phyloP scores from a whole-genome alignment of 306 rosid genomes.

The Phaseolus lunatus region DNA sequence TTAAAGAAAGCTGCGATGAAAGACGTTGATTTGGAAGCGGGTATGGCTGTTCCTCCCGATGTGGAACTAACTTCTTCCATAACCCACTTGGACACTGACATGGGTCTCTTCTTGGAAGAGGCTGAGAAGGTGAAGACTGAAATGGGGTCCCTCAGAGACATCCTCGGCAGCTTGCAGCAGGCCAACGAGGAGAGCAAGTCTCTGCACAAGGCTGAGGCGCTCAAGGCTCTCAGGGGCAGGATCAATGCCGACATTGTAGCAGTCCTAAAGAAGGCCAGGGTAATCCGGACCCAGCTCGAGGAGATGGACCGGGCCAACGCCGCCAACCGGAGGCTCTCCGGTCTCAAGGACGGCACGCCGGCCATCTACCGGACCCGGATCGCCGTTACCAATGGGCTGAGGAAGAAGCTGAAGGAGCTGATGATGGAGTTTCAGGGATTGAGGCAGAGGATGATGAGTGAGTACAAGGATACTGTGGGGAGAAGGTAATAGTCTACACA shows the following conservation, averaged over 20 bases:
- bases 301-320: conserved; percentile 85
- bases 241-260: conserved; percentile 66
- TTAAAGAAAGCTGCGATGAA: conserved; percentile 82
- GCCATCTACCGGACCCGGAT: conserved; percentile 73
- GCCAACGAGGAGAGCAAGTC: conserved; percentile 78
- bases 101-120: conserved; percentile 72
- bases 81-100: conserved; percentile 55
- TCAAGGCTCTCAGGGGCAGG: conserved; percentile 57
- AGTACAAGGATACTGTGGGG: conserved; percentile 83
- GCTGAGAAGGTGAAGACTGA: conserved; percentile 83
- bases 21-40: conserved; percentile 80
- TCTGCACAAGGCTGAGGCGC: conserved; percentile 69
- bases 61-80: conserved; percentile 61
- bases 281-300: conserved; percentile 63
- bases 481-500: conserved; percentile 52
- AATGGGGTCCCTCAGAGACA: conserved; percentile 58
- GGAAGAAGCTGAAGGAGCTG: conserved; percentile 78
- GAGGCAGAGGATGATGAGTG: conserved; percentile 82
- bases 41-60: conserved; percentile 16
- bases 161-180: conserved; percentile 61
- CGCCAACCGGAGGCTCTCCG: conserved; percentile 66
- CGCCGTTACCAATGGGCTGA: conserved; percentile 75
- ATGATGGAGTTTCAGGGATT: conserved; percentile 90
- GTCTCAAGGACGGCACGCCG: conserved; percentile 64
- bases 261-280: conserved; percentile 65